phyloP scores from a whole-genome alignment of 441 rosid genomes.

The Euphorbia schlechtendalii region DNA sequence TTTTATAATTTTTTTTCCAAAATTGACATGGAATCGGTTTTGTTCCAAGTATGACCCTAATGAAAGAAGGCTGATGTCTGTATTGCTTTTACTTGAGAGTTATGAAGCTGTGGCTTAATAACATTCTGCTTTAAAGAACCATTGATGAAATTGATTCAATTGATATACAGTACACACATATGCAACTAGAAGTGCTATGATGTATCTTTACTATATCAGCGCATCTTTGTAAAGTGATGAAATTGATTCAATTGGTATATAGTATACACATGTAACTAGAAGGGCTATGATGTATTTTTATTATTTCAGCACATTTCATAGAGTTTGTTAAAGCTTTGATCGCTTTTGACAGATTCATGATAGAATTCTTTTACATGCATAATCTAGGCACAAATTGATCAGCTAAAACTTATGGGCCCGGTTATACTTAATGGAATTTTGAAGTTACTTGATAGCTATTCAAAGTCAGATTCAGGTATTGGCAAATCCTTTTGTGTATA shows the following conservation, averaged over 20 bases:
- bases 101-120: neutral
- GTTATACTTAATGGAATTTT: constrained; percentile 72
- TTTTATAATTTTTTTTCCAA: neutral
- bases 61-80: neutral
- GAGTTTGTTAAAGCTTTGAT: constrained; percentile 4
- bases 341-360: neutral
- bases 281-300: too few species aligned
- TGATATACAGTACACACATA: neutral
- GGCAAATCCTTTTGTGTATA: constrained; percentile 12
- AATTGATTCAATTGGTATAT: too few species aligned
- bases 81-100: neutral
- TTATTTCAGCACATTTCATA: too few species aligned
- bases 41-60: neutral
- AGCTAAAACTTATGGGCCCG: constrained; percentile 92
- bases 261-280: too few species aligned
- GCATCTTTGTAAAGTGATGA: neutral
- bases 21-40: neutral
- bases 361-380: constrained; percentile 15
- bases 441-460: constrained; percentile 83
- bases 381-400: constrained; percentile 74
- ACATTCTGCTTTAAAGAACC: neutral
- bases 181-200: neutral
- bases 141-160: constrained; percentile 1
- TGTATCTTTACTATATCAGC: neutral
- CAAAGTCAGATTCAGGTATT: constrained; percentile 69